These are phyloP conservation scores for Pyricularia pennisetigena DNA, from an alignment of 2,329 filamentous ascomycete species.

Conservation along the genomic window DNA sequence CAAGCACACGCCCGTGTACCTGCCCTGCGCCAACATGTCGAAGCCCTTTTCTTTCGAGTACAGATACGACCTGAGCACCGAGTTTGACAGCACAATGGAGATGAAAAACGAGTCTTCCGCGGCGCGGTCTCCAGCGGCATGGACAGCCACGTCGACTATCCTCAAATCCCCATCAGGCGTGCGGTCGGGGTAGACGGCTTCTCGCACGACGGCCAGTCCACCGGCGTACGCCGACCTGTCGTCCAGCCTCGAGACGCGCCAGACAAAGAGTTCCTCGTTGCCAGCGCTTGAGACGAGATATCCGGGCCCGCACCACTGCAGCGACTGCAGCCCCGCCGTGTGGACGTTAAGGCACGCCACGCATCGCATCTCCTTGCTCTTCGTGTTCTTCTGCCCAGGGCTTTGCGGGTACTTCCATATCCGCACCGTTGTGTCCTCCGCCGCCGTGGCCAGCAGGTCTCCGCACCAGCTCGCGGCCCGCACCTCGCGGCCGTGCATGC, in stretches of 20 bases:
- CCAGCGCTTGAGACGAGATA: constrained; percentile 75
- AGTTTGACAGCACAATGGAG: constrained; percentile 75
- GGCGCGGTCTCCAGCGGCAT: constrained; percentile 9
- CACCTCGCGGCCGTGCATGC: constrained; percentile 82
- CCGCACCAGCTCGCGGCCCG: constrained; percentile 32
- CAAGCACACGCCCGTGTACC: constrained; percentile 65
- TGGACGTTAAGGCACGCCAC: constrained; percentile 65
- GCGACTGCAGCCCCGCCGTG: constrained; percentile 70
- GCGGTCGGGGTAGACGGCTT: constrained; percentile 42
- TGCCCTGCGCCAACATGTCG: constrained; percentile 38
- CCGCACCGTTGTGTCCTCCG: constrained; percentile 65
- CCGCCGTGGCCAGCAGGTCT: constrained; percentile 51
- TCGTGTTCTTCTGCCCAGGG: background rate
- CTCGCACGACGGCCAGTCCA: constrained; percentile 46
- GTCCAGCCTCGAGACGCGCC: constrained; percentile 53
- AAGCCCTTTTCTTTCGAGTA: constrained; percentile 36
- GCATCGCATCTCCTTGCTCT: constrained; percentile 27
- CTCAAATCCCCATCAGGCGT: constrained; percentile 56
- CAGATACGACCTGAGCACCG: constrained; percentile 54
- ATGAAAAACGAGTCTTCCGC: constrained; percentile 38
- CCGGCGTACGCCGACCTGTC: constrained; percentile 20
- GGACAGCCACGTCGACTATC: constrained; percentile 68
- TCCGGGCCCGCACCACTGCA: constrained; percentile 56
- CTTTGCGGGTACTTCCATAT: constrained; percentile 46
- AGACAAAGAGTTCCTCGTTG: constrained; percentile 81